Evolutionary conservation across 1,284 basidiomycete species (phyloP).

Genomic region (Neonothopanus nambi): DNA sequence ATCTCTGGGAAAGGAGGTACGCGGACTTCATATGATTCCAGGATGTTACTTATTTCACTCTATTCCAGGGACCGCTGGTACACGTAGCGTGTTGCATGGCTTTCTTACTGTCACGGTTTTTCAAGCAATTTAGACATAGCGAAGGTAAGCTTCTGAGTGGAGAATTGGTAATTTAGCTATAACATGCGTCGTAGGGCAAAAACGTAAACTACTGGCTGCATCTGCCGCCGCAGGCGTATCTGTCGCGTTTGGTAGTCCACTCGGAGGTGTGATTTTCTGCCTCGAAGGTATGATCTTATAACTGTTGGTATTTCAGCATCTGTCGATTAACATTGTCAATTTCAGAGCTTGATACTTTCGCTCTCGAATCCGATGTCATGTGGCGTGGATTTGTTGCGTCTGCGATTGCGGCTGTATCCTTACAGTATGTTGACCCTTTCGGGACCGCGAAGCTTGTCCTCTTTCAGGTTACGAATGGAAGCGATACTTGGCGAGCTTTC

Average conservation of each 20-base stretch:
- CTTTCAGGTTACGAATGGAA: conserved; percentile 64
- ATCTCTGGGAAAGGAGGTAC: conserved; percentile 72
- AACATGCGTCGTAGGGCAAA: conserved; percentile 47
- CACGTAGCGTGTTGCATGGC: conserved; percentile 74
- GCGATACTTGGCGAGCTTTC: conserved; percentile 68
- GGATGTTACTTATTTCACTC: neutral
- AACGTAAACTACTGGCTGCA: conserved; percentile 66
- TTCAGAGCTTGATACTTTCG: conserved; percentile 66
- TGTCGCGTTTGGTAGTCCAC: conserved; percentile 74
- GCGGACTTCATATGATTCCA: neutral
- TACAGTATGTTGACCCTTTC: conserved; percentile 76
- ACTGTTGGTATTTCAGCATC: neutral
- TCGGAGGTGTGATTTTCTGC: conserved; percentile 75
- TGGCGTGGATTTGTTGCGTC: conserved; percentile 79
- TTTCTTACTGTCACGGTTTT: conserved; percentile 53
- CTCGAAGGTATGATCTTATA: conserved; percentile 58
- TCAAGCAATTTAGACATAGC: conserved; percentile 57
- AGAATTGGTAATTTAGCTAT: neutral
- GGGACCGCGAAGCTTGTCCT: conserved; percentile 74
- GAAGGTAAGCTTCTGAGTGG: conserved; percentile 45
- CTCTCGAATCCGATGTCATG: conserved; percentile 70
- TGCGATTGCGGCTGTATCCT: conserved; percentile 65
- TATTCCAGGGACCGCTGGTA: conserved; percentile 62
- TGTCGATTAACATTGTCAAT: neutral
- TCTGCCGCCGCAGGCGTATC: conserved; percentile 74